Evolutionary conservation across 75 land plant species (phyloP).

Genomic region (Cryptomeria japonica): DNA sequence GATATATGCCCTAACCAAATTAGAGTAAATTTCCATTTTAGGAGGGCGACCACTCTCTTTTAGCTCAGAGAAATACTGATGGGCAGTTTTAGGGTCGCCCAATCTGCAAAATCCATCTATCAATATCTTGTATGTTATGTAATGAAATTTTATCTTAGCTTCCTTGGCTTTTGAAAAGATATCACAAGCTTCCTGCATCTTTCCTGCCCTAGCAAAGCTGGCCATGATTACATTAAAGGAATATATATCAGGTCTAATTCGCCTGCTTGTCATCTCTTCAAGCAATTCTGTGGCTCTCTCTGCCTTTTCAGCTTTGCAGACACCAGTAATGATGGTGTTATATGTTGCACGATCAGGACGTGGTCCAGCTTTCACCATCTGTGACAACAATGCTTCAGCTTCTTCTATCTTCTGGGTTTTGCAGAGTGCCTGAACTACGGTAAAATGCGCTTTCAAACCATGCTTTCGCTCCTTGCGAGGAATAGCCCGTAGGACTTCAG

Average conservation of each 20-base stretch:
- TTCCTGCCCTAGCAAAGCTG: slow-evolving; percentile 53
- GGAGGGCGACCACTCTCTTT: slow-evolving; percentile 45
- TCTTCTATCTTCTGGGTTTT: slow-evolving; percentile 31
- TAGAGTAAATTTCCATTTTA: slow-evolving; percentile 48
- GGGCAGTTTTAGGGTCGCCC: slow-evolving; percentile 54
- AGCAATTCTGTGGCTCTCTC: slow-evolving; percentile 46
- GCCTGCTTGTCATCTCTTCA: slow-evolving; percentile 46
- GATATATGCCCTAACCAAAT: slow-evolving; percentile 57
- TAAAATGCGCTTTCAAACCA: slow-evolving; percentile 29
- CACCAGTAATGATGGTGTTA: slow-evolving; percentile 43
- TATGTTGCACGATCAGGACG: slow-evolving; percentile 56
- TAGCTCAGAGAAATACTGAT: slow-evolving; percentile 49
- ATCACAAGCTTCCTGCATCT: slow-evolving; percentile 46
- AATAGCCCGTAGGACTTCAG: slow-evolving; percentile 41
- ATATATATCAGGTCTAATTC: slow-evolving; percentile 59
- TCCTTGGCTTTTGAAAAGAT: slow-evolving; percentile 52
- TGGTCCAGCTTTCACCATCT: slow-evolving; percentile 49
- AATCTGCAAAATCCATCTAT: slow-evolving; percentile 54
- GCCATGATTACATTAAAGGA: slow-evolving; percentile 58
- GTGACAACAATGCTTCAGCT: slow-evolving; percentile 36
- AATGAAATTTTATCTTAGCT: slow-evolving; percentile 39
- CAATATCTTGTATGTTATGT: slow-evolving; percentile 47
- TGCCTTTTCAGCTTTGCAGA: slow-evolving; percentile 51
- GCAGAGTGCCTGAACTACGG: slow-evolving; percentile 39
- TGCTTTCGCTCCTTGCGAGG: slow-evolving; percentile 19